These are phyloP conservation scores for Candida peoriensis DNA, from an alignment of 805 yeast species.

Conservation along the genomic window DNA sequence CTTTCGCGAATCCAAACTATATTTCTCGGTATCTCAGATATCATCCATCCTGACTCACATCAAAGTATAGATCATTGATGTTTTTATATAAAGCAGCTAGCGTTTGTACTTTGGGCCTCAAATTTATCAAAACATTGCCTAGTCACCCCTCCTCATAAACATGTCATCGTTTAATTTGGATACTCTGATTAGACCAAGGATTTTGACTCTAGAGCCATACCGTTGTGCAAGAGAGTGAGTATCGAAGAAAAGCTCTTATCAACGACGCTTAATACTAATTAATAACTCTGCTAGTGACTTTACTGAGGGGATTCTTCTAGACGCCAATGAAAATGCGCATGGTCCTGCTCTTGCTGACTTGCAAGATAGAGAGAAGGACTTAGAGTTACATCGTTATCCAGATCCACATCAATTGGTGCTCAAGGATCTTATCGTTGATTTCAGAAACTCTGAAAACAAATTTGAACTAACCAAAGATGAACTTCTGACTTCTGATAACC, in stretches of 20 bases:
- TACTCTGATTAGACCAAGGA: conserved; percentile 77
- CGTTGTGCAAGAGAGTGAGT: conserved; percentile 86
- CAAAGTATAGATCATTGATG: too few relatives aligned
- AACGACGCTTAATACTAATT: neutral
- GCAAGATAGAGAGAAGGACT: conserved; percentile 36
- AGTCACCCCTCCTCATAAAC: neutral
- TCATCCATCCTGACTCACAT: too few relatives aligned
- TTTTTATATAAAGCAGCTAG: too few relatives aligned
- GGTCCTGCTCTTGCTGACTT: conserved; percentile 68
- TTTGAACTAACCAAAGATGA: conserved; percentile 21
- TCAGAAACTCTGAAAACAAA: conserved; percentile 52
- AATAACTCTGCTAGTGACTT: conserved; percentile 46
- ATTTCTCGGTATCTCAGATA: too few relatives aligned
- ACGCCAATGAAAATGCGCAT: conserved; percentile 94
- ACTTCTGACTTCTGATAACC: conserved; percentile 52
- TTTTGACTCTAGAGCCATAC: conserved; percentile 78
- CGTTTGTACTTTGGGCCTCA: too few relatives aligned
- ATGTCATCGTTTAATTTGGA: conserved; percentile 46
- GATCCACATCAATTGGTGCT: conserved; percentile 89
- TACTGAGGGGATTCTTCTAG: conserved; percentile 80
- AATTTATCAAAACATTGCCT: neutral
- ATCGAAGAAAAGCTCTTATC: neutral
- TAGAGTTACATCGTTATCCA: conserved; percentile 85
- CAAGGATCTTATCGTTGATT: conserved; percentile 64
- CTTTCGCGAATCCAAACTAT: too few relatives aligned